Evolutionary conservation across 2,329 filamentous ascomycete genomes (phyloP).

Genomic region (Botrytis tulipae): DNA sequence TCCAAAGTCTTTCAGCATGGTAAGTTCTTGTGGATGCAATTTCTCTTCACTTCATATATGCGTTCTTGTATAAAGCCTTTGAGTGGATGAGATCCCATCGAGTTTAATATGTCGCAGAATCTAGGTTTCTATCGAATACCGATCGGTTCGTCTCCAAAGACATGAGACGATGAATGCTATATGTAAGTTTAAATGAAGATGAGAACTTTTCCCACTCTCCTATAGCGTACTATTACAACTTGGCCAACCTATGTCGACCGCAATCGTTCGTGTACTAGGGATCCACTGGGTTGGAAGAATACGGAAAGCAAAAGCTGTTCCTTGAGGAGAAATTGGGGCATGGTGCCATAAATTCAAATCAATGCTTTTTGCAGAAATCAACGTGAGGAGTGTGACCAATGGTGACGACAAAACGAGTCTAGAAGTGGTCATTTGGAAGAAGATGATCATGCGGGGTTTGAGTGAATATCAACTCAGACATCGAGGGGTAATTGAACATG

Average conservation of each 20-base stretch:
- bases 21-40: not conserved
- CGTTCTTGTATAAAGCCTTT: not conserved
- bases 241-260: not conserved
- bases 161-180: not conserved
- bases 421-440: not conserved
- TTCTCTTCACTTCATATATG: not conserved
- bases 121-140: not conserved
- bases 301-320: not conserved
- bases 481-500: not conserved
- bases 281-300: not conserved
- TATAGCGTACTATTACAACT: too few species aligned
- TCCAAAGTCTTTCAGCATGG: not conserved
- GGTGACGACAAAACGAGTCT: not conserved
- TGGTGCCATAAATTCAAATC: not conserved
- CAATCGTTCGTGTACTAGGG: not conserved
- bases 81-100: not conserved
- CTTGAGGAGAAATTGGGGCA: not conserved
- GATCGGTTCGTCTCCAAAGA: not conserved
- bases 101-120: not conserved
- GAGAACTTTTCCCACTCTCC: not conserved
- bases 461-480: not conserved
- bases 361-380: not conserved
- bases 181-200: too few species aligned
- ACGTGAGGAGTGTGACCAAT: not conserved
- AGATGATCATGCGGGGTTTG: not conserved